Evolutionary conservation across 2,329 filamentous ascomycete species (phyloP).

Genomic region (Penicillium glabrum): DNA sequence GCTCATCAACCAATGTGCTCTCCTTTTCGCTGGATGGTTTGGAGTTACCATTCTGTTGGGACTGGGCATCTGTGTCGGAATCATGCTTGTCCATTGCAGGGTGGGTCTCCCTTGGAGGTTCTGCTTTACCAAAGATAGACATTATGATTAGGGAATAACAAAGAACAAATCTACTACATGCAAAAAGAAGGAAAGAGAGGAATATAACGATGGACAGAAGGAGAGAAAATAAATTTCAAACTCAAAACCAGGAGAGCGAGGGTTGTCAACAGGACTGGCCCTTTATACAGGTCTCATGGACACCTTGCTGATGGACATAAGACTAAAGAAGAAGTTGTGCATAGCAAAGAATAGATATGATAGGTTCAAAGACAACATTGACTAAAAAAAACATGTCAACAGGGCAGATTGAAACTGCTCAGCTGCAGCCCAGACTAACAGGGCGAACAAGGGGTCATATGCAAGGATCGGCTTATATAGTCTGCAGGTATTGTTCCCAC

Average conservation of each 20-base stretch:
- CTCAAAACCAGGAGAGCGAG: conserved; percentile 4
- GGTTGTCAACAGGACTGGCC: conserved; percentile 16
- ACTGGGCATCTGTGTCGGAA: conserved; percentile 4
- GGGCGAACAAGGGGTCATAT: too few relatives aligned
- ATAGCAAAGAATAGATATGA: too few relatives aligned
- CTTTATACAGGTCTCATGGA: conserved; percentile 25
- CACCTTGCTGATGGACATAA: conserved; percentile 17
- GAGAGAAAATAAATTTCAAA: not conserved
- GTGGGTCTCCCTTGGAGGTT: conserved; percentile 10
- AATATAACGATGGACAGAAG: not conserved
- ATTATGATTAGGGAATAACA: conserved; percentile 3
- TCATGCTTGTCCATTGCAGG: not conserved
- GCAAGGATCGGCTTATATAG: too few relatives aligned
- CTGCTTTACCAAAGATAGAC: conserved; percentile 12
- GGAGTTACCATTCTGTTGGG: conserved; percentile 2
- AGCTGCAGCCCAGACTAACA: too few relatives aligned
- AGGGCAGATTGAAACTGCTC: too few relatives aligned
- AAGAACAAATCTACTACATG: not conserved
- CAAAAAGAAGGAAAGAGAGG: not conserved
- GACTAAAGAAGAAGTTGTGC: too few relatives aligned
- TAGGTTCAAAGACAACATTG: too few relatives aligned
- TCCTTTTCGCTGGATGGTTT: conserved; percentile 24
- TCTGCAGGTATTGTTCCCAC: too few relatives aligned
- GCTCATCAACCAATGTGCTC: conserved; percentile 19
- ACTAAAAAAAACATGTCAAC: too few relatives aligned